phyloP scores from a whole-genome alignment of 2,329 filamentous ascomycete genomes.

The Aspergillus neoniger region DNA sequence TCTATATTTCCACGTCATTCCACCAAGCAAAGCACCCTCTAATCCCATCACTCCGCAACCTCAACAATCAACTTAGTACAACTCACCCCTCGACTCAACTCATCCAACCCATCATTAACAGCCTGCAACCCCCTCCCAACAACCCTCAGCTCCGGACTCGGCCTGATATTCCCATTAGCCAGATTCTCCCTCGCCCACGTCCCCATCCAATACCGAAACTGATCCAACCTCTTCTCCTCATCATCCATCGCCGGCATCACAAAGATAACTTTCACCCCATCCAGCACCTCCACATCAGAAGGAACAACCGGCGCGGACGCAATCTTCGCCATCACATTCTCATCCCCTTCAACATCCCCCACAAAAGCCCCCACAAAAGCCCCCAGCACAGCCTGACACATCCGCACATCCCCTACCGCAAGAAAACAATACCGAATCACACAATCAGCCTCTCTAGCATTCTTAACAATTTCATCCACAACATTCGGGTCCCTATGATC shows the following conservation, averaged over 20 bases:
- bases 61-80: slow-evolving; percentile 49
- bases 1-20: too few species aligned
- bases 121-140: slow-evolving; percentile 41
- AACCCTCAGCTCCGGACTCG: slow-evolving; percentile 43
- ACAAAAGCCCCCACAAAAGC: slow-evolving; percentile 29
- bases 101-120: slow-evolving; percentile 44
- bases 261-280: slow-evolving; percentile 44
- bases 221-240: slow-evolving; percentile 37
- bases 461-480: slow-evolving; percentile 36
- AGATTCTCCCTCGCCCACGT: slow-evolving; percentile 40
- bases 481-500: slow-evolving; percentile 39
- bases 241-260: slow-evolving; percentile 37
- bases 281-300: slow-evolving; percentile 27
- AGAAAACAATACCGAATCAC: slow-evolving; percentile 47
- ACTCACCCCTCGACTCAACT: slow-evolving; percentile 43
- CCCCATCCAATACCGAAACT: slow-evolving; percentile 47
- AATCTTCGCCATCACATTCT: slow-evolving; percentile 30
- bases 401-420: slow-evolving; percentile 39
- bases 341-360: not conserved
- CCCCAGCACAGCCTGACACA: slow-evolving; percentile 43
- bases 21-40: too few species aligned
- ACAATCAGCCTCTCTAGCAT: slow-evolving; percentile 41
- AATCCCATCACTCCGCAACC: slow-evolving; percentile 31
- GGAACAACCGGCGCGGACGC: slow-evolving; percentile 43
- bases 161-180: slow-evolving; percentile 34